Evolutionary conservation across 192 early-diverging fungal genomes (phyloP), one percentile per base, ranked within the genome.

Genomic region (Entomortierella lignicola): DNA sequence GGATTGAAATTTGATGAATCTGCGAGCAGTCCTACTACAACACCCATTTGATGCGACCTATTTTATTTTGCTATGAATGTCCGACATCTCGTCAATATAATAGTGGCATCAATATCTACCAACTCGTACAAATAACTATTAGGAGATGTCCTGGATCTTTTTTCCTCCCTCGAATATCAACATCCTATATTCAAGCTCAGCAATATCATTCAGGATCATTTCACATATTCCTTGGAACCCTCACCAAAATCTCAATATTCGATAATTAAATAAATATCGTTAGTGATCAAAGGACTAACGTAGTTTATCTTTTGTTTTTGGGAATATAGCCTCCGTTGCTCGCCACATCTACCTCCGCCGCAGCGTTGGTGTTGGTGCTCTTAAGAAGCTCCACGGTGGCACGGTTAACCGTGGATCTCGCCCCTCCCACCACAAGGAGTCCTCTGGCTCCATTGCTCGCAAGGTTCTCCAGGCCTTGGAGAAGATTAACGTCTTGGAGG

Each of bases 331-430:
- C 48, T 90, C 95, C 50, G 86, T 96, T 69, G 98, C 98, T 80
- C 96, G 98, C 71, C 96, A 98, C 89, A 92, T 99, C 86, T 99
- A 99, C 93, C 89, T 99, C 83, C 91, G 94, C 79, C 90, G 89
- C 83, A 88, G 90, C 71, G 93, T 96, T 75, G 98, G 98, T 82
- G 90, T 98, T 62, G 98, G 97, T 87, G 95, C 91, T 44, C 87
- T 98, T 63, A 91, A 91, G 83, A 97, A 96, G 91, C 88, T 93
- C 71, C 93, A 96, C 86, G 96, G 97, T 86, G 95, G 95, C 77
- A 77, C 89, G 70, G 89, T 91, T 75, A 95, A 96, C 91, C 94
- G 96, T 71, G 98, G 98, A 53, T 86, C 84, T 77, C 92, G 95
- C 71, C 98, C 98, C 72, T 94, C 94, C 87, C 93, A 97, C 89